Base-by-base conservation (phyloP, 1,139 yeast species). In the Taphrina populina region DNA sequence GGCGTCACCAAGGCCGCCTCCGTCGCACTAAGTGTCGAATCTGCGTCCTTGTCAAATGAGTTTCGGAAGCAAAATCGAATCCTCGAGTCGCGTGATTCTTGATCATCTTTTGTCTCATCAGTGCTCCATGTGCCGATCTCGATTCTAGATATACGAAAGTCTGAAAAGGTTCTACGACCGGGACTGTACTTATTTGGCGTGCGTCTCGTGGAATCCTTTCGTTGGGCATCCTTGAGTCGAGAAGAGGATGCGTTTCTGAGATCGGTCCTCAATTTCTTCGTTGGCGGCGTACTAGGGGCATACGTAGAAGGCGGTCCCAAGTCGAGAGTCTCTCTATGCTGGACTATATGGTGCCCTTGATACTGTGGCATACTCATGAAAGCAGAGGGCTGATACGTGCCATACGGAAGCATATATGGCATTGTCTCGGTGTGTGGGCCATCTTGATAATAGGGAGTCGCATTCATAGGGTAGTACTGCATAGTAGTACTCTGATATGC, bases 1-100 rank as follows among this genome's bases (percentile, higher is more conserved):
- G 66, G 66, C 29, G 61, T 64, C 3, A 57, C 45, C 37, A 62
- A 40, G 2, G 65, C 64, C 8, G 60, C 56, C 13, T 62, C 65
- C n/a, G 60, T 55, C 6, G 59, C 58, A 10, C 61, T 39, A 40
- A 57, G 19, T 26, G 56, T 47, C 6, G 54, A 53, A 61, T 41
- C 27, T 52, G 43, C 64, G 3, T 47, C 54, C 6, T n/a, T 20
- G 23, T 56, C 58, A 10, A 27, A 20, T 15, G 32, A 20, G 13
- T 43, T 40, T 10, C 58, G 51, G 15, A 56, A 56, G 33, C 53
- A 56, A 29, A 56, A 49, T 1, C 58, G 58, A 5, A 56, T 19
- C 1, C 58, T 52, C n/a, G 64, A 60, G 41, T 64, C 66, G 4
- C 66, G 58, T 6, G 55, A 20, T 11, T 47, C 47, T 8, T 33